Conservation (phyloP, 2,329 filamentous ascomycete genomes). For the Pseudonectria buxi region DNA sequence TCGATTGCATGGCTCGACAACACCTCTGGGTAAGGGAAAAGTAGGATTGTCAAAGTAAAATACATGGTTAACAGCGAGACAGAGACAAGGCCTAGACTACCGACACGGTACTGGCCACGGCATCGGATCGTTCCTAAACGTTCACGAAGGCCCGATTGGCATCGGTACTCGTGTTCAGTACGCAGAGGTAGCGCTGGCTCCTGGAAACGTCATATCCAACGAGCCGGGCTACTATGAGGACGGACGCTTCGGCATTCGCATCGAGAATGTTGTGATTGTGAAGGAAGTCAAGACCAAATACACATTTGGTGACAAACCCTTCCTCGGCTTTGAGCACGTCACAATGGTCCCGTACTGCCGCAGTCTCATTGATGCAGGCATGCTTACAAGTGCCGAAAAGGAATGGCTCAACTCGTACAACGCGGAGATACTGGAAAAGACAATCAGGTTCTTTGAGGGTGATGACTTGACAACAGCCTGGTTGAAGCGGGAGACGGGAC, state of each 20-base stretch:
- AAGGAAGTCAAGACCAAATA: slow-evolving; percentile 80
- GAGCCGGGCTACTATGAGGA: slow-evolving; percentile 98
- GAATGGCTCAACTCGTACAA: slow-evolving; percentile 86
- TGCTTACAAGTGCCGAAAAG: slow-evolving; percentile 70
- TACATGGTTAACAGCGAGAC: slow-evolving; percentile 11
- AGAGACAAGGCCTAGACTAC: slow-evolving; percentile 75
- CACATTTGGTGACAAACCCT: slow-evolving; percentile 89
- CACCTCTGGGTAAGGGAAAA: slow-evolving; percentile 68
- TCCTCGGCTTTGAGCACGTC: slow-evolving; percentile 91
- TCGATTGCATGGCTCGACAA: slow-evolving; percentile 84
- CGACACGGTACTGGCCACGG: slow-evolving; percentile 95
- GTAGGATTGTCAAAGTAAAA: not conserved
- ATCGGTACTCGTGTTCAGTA: slow-evolving; percentile 90
- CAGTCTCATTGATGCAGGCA: slow-evolving; percentile 69
- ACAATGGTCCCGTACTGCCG: slow-evolving; percentile 94
- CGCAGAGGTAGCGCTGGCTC: slow-evolving; percentile 77
- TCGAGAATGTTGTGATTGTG: slow-evolving; percentile 93
- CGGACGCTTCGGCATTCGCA: slow-evolving; percentile 86
- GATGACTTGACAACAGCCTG: slow-evolving; percentile 69
- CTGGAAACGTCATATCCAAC: slow-evolving; percentile 94
- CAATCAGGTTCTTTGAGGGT: slow-evolving; percentile 64
- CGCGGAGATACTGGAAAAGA: slow-evolving; percentile 73
- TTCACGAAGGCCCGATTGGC: slow-evolving; percentile 94
- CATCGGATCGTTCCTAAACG: slow-evolving; percentile 90
- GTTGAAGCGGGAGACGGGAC: slow-evolving; percentile 80